These are phyloP conservation scores for Pilatotrama ljubarskyi DNA, from an alignment of 768 basidiomycete genomes.

Conservation along the genomic window DNA sequence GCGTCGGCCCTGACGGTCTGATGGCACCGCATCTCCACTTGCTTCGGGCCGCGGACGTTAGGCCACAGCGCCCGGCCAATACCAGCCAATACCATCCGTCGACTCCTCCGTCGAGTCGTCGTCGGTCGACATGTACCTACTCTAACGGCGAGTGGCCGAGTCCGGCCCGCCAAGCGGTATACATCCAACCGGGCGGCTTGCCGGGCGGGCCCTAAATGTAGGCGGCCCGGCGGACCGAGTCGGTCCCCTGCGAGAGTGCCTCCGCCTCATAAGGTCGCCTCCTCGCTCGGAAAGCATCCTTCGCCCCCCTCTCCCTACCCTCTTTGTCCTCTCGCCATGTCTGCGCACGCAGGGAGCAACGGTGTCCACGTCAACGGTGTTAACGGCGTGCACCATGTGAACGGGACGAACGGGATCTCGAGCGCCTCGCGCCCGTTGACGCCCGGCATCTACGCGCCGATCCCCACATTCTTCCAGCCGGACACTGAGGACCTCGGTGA, in stretches of 20 bases:
- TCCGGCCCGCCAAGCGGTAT: not conserved
- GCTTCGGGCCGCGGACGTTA: no score
- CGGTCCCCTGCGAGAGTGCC: not conserved
- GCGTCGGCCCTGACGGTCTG: no score
- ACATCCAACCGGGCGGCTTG: not conserved
- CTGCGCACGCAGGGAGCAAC: not conserved
- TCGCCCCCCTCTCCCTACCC: not conserved
- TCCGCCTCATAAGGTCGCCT: not conserved
- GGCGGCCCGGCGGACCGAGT: not conserved
- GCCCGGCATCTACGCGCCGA: slow-evolving; percentile 81
- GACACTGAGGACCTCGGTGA: slow-evolving; percentile 81
- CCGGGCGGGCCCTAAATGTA: no score
- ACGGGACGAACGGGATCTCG: slow-evolving; percentile 10
- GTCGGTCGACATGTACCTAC: no score
- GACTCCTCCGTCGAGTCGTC: no score
- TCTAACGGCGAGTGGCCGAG: no score
- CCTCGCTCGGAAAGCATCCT: not conserved
- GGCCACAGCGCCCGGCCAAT: no score
- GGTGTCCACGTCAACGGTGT: slow-evolving; percentile 4
- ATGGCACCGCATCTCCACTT: no score
- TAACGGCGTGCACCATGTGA: slow-evolving; percentile 13
- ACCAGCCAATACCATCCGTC: no score
- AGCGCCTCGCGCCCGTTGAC: slow-evolving; percentile 53
- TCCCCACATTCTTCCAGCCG: slow-evolving; percentile 81
- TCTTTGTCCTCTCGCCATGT: not conserved